Percentiles rank a stretch among this genome's conserved stretches.
phyloP scores from a whole-genome alignment of 2,329 filamentous ascomycete species.

The Talaromyces atroroseus region DNA sequence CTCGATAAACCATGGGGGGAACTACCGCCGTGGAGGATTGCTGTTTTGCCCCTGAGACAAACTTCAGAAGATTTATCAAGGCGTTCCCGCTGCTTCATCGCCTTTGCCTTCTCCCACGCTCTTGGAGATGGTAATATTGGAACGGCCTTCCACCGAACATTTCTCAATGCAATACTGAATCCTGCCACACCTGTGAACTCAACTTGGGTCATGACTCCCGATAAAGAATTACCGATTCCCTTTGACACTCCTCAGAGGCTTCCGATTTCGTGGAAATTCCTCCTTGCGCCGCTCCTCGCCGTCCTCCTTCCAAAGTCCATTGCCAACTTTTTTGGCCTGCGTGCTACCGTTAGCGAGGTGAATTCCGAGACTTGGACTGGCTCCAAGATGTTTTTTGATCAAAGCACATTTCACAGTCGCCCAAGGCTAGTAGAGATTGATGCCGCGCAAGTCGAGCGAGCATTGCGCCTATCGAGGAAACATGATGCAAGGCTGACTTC shows the following conservation, averaged over 20 bases:
- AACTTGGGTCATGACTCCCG: background rate
- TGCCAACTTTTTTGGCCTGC: background rate
- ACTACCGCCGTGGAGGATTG: background rate
- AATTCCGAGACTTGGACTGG: conserved; percentile 2
- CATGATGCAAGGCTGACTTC: conserved; percentile 40
- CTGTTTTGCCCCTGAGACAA: background rate
- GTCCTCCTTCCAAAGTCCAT: background rate
- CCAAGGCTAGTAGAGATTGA: background rate
- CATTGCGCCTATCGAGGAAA: conserved; percentile 25
- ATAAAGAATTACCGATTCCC: background rate
- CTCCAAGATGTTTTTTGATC: background rate
- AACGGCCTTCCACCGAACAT: conserved; percentile 2
- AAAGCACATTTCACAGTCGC: background rate
- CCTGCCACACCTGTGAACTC: background rate
- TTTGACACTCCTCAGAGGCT: conserved; percentile 8
- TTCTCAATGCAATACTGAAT: background rate
- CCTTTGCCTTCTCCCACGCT: conserved; percentile 1
- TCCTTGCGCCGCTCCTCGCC: background rate
- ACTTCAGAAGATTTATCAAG: background rate
- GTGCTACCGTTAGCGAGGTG: background rate
- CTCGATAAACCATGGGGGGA: background rate
- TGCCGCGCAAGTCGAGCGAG: background rate
- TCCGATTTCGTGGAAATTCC: conserved; percentile 2
- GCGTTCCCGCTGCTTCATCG: background rate
- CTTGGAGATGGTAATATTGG: conserved; percentile 1